phyloP scores from a whole-genome alignment of 164 flowering plant species.

The Tetrastigma voinierianum region DNA sequence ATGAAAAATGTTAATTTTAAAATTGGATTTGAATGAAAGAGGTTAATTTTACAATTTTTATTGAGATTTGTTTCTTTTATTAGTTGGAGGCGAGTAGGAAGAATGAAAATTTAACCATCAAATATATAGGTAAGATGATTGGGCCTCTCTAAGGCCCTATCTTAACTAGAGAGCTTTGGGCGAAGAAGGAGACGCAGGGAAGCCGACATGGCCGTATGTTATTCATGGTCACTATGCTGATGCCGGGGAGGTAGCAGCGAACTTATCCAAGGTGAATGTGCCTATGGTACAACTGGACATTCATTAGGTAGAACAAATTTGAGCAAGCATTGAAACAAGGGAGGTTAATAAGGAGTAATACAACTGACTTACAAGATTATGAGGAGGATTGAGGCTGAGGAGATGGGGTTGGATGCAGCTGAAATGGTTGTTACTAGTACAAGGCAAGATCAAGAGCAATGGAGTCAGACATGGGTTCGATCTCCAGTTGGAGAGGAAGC shows the following conservation, averaged over 20 bases:
- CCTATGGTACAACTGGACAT: conserved; percentile 88
- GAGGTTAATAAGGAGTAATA: conserved; percentile 61
- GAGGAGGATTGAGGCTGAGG: conserved; percentile 85
- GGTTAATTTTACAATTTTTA: too few relatives aligned
- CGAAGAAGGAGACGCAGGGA: conserved; percentile 52
- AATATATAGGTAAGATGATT: too few relatives aligned
- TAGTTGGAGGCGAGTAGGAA: too few relatives aligned
- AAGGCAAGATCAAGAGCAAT: conserved; percentile 86
- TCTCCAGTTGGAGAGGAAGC: conserved; percentile 73
- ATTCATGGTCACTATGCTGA: conserved; percentile 93
- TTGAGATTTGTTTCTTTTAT: too few relatives aligned
- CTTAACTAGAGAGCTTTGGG: conserved; percentile 69
- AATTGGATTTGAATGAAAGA: too few relatives aligned
- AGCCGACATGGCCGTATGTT: conserved; percentile 76
- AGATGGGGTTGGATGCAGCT: conserved; percentile 72
- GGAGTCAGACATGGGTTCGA: conserved; percentile 86
- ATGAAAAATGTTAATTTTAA: too few relatives aligned
- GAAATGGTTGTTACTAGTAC: conserved; percentile 93
- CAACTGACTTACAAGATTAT: conserved; percentile 72
- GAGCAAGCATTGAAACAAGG: conserved; percentile 86
- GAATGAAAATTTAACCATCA: too few relatives aligned
- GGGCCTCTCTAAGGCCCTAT: too few relatives aligned
- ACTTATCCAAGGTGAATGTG: conserved; percentile 68
- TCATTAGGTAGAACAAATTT: conserved; percentile 84
- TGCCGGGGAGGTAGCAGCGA: conserved; percentile 78